phyloP scores from a whole-genome alignment of 2,329 filamentous ascomycete genomes.

The Penicillium sp. region DNA sequence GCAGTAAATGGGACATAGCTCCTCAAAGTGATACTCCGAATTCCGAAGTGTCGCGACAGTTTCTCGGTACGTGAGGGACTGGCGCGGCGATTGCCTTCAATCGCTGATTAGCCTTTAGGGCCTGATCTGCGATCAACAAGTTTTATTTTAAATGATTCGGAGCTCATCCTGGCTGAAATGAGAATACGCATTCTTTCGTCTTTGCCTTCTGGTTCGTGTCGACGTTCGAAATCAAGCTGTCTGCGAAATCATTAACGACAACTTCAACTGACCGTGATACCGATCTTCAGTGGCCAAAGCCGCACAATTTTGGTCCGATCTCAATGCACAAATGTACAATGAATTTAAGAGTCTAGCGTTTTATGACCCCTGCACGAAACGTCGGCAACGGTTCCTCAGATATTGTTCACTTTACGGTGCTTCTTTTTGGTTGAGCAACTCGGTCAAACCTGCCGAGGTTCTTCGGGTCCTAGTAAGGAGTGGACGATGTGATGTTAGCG shows the following conservation, averaged over 20 bases:
- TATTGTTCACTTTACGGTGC: slow-evolving; percentile 68
- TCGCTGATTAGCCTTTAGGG: slow-evolving; percentile 9
- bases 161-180: slow-evolving; percentile 56
- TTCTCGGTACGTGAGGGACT: background rate
- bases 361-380: slow-evolving; percentile 62
- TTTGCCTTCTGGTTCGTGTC: slow-evolving; percentile 46
- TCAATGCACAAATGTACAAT: slow-evolving; percentile 75
- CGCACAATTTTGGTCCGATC: slow-evolving; percentile 77
- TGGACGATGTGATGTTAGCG: slow-evolving; percentile 36
- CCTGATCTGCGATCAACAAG: slow-evolving; percentile 3
- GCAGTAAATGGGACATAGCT: slow-evolving; percentile 15
- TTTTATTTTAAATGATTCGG: slow-evolving; percentile 2
- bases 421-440: slow-evolving; percentile 56
- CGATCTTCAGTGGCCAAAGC: slow-evolving; percentile 71
- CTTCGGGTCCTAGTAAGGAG: slow-evolving; percentile 61
- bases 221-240: slow-evolving; percentile 54
- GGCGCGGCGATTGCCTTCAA: background rate
- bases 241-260: slow-evolving; percentile 52
- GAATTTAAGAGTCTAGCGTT: slow-evolving; percentile 72
- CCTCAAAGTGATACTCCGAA: background rate
- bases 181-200: slow-evolving; percentile 48
- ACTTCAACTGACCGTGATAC: slow-evolving; percentile 50
- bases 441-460: slow-evolving; percentile 55
- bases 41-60: background rate
- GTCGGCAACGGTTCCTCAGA: slow-evolving; percentile 63